phyloP scores from a whole-genome alignment of 305 asterid genomes.

The Fraxinus angustifolia region DNA sequence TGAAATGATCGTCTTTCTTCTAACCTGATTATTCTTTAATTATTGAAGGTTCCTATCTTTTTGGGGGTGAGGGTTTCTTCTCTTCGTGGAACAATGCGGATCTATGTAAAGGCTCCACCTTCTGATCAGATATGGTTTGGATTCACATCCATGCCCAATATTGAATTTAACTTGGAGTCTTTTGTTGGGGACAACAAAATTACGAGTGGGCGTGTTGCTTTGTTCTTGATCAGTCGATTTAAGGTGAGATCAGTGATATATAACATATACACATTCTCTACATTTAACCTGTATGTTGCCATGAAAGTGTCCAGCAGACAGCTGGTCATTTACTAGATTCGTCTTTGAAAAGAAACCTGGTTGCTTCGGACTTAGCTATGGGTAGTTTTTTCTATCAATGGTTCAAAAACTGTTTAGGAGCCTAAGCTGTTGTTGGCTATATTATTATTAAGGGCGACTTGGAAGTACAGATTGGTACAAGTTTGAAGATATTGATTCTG shows the following conservation, averaged over 20 bases:
- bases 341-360: neutral
- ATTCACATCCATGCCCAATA: constrained; percentile 83
- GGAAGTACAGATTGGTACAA: constrained; percentile 4
- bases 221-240: constrained; percentile 66
- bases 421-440: neutral
- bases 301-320: neutral
- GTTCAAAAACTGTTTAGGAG: neutral
- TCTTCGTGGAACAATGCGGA: constrained; percentile 70
- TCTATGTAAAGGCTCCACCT: constrained; percentile 88
- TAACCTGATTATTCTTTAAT: constrained; percentile 24
- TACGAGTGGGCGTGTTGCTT: constrained; percentile 67
- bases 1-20: constrained; percentile 1
- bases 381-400: neutral
- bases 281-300: neutral
- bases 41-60: constrained; percentile 75
- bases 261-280: constrained; percentile 5
- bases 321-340: neutral
- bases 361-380: neutral
- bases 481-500: constrained; percentile 17
- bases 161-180: constrained; percentile 76
- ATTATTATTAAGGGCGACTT: neutral
- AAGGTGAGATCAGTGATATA: constrained; percentile 53
- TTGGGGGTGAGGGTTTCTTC: constrained; percentile 72
- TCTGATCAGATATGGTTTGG: constrained; percentile 93
- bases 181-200: constrained; percentile 78